Evolutionary conservation across 805 yeast genomes (phyloP).

Genomic region (Candida yuanshanica): DNA sequence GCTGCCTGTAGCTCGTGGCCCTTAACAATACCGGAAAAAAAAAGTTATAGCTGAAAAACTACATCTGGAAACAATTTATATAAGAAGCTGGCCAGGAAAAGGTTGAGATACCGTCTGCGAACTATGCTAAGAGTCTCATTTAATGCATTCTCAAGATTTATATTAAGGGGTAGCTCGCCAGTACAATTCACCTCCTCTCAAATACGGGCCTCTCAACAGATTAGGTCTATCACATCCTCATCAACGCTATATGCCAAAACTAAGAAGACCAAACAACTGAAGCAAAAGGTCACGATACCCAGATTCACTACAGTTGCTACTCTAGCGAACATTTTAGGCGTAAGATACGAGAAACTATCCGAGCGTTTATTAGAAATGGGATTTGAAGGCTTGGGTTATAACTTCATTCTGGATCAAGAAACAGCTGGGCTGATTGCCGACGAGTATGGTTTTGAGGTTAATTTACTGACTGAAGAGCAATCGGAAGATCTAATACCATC

Average conservation of each 20-base stretch:
- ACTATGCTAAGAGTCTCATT: too few relatives aligned
- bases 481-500: constrained; percentile 50
- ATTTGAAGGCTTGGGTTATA: constrained; percentile 60
- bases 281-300: constrained; percentile 44
- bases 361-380: constrained; percentile 61
- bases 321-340: constrained; percentile 63
- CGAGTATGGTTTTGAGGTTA: constrained; percentile 70
- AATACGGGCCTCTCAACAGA: too few relatives aligned
- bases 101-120: too few relatives aligned
- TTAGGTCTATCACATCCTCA: not conserved
- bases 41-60: too few relatives aligned
- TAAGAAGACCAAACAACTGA: constrained; percentile 1
- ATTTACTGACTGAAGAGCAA: constrained; percentile 22
- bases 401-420: constrained; percentile 79
- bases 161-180: too few relatives aligned
- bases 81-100: too few relatives aligned
- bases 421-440: constrained; percentile 84
- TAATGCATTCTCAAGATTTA: too few relatives aligned
- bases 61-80: too few relatives aligned
- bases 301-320: constrained; percentile 75
- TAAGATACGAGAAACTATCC: constrained; percentile 57
- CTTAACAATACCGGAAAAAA: too few relatives aligned
- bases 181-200: too few relatives aligned
- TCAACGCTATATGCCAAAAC: not conserved
- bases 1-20: too few relatives aligned